Base-by-base conservation (phyloP, 306 rosid species). In the Cucurbita argyrosperma region DNA sequence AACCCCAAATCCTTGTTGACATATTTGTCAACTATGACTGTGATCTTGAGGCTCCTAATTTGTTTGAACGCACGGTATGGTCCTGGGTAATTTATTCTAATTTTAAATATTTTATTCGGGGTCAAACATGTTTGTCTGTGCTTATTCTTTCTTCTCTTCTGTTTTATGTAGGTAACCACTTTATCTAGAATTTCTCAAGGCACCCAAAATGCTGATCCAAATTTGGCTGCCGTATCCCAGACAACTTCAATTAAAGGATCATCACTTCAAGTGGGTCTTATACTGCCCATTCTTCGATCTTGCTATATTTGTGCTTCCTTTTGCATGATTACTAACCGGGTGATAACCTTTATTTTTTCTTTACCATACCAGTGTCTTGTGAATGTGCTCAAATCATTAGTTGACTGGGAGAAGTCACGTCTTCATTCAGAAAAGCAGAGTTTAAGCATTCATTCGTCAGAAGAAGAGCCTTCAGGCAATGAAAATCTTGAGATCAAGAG, bases 31-130 rank as follows among this genome's bases (percentile, higher is more conserved):
- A 95, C 87, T 95, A 95, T 80, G 99, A 95, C 79, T 95, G 99
- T 87, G 99, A 91, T 88, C 96, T 95, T 72, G 96, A 95, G 86
- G 97, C 97, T n/a, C 96, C 97, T 57, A 95, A 95, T 80, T 85
- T 95, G 83, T 95, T 95, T 88, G 99, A 95, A 84, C 88, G 97
- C 79, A 89, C 86, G 99, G 99, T 95, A 88, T 76, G 71, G 72
- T 73, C 75, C 74, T 40, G 51, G 21, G 54, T 37, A 50, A 46
- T 61, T 62, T 37, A 26, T 57, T 75, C 42, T 15, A 37, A 43
- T 64, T 74, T 68, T 21, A 68, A 68, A 46, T 68, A 57, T 76
- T 71, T 56, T 60, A 71, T 79, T 58, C 52, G 77, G 23, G 74
- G 72, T 26, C 51, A 46, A n/a, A 46, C 35, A 12, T 75, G 15